Evolutionary conservation across 2,329 filamentous ascomycete species (phyloP).

Genomic region (Plenodomus biglobosus): DNA sequence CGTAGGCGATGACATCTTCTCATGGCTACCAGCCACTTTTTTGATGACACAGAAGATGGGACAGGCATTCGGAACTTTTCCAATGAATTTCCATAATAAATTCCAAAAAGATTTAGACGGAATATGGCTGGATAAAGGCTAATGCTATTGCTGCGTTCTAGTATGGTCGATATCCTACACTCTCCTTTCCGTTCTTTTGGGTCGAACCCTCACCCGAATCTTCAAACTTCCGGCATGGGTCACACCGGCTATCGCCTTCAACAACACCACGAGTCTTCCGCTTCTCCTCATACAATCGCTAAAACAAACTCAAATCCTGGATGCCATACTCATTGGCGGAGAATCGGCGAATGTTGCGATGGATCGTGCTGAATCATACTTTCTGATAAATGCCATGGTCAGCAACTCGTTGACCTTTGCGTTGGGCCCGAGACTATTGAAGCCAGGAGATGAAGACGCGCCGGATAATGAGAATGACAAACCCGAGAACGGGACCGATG

Average conservation of each 20-base stretch:
- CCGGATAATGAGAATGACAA: conserved; percentile 37
- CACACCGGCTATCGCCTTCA: conserved; percentile 58
- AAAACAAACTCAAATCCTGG: conserved; percentile 59
- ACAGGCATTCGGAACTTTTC: no score
- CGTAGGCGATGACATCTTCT: no score
- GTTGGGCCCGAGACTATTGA: conserved; percentile 61
- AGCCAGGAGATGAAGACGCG: conserved; percentile 48
- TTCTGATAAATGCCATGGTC: conserved; percentile 66
- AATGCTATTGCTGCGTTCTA: conserved; percentile 19
- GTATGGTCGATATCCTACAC: conserved; percentile 57
- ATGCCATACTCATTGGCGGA: conserved; percentile 49
- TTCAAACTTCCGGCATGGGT: conserved; percentile 57
- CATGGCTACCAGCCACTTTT: no score
- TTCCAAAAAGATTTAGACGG: no score
- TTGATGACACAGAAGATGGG: no score
- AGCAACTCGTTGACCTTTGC: conserved; percentile 66
- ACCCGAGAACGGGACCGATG: conserved; percentile 17
- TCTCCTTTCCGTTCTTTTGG: conserved; percentile 52
- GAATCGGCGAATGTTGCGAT: conserved; percentile 53
- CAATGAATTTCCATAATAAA: no score
- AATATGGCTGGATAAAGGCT: background rate
- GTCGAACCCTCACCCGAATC: conserved; percentile 47
- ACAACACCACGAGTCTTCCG: conserved; percentile 59
- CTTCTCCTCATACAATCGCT: conserved; percentile 57
- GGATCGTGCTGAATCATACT: conserved; percentile 64